Evolutionary conservation across 805 yeast genomes (phyloP).

Genomic region (Cyberlindnera veronae): DNA sequence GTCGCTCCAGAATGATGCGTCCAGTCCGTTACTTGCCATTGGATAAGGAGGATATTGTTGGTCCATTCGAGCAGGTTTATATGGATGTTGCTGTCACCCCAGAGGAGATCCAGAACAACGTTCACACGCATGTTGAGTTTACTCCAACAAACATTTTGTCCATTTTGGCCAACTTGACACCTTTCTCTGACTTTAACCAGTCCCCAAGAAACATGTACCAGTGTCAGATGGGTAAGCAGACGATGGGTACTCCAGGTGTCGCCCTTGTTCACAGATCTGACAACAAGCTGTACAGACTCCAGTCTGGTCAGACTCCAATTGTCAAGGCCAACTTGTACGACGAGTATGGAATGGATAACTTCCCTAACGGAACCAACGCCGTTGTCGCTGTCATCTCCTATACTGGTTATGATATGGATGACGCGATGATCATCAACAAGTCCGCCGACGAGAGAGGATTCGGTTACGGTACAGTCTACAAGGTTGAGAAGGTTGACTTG

Average conservation of each 20-base stretch:
- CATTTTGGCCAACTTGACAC: constrained; percentile 93
- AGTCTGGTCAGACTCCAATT: constrained; percentile 95
- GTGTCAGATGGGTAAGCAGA: constrained; percentile 99
- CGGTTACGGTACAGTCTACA: constrained; percentile 95
- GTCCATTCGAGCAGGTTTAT: constrained; percentile 97
- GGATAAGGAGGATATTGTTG: constrained; percentile 79
- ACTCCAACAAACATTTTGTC: constrained; percentile 93
- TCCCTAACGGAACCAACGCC: constrained; percentile 98
- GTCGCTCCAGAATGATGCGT: constrained; percentile 92
- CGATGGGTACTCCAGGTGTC: constrained; percentile 99
- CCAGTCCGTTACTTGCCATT: constrained; percentile 90
- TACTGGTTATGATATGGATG: constrained; percentile 99
- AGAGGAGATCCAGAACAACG: constrained; percentile 74
- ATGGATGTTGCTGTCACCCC: constrained; percentile 96
- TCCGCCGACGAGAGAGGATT: constrained; percentile 98
- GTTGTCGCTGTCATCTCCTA: constrained; percentile 98
- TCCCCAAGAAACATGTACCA: constrained; percentile 99
- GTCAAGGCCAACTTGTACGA: constrained; percentile 92
- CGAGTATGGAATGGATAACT: constrained; percentile 96
- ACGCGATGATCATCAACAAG: constrained; percentile 97
- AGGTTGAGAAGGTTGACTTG: constrained; percentile 88
- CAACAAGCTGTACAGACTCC: constrained; percentile 88
- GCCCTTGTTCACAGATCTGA: constrained; percentile 90
- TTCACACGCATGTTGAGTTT: constrained; percentile 91
- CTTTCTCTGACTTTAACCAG: constrained; percentile 97